Conservation (phyloP, 768 basidiomycete species). For the Cystofilobasidium capitatum region DNA sequence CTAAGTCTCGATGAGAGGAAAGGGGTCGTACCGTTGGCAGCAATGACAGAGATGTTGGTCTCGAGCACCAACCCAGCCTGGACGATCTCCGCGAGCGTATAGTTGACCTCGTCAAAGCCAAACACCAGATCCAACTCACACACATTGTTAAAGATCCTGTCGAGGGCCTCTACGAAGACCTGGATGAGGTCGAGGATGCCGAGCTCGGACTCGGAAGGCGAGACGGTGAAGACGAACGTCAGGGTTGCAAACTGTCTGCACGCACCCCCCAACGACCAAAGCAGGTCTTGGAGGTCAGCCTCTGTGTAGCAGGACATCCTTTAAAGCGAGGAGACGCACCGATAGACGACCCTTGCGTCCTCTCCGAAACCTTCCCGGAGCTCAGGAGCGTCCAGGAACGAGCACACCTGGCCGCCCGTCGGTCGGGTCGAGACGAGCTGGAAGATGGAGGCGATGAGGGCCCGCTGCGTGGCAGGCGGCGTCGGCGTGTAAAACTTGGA, state of each 20-base stretch:
- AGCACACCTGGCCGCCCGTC: slow-evolving; percentile 59
- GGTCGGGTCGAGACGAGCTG: slow-evolving; percentile 74
- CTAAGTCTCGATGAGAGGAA: neutral
- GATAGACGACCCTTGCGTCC: slow-evolving; percentile 26
- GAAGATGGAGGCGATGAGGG: slow-evolving; percentile 77
- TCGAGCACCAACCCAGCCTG: slow-evolving; percentile 94
- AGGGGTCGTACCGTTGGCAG: slow-evolving; percentile 21
- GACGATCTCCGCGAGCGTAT: slow-evolving; percentile 89
- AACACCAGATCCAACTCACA: slow-evolving; percentile 97
- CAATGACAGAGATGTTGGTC: slow-evolving; percentile 43
- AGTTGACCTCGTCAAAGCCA: slow-evolving; percentile 93
- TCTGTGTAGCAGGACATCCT: neutral
- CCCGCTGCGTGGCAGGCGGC: slow-evolving; percentile 33
- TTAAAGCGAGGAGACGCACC: neutral
- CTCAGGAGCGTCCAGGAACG: slow-evolving; percentile 72
- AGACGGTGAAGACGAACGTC: slow-evolving; percentile 62
- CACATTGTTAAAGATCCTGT: slow-evolving; percentile 93
- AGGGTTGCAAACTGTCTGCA: slow-evolving; percentile 30
- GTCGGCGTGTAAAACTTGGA: slow-evolving; percentile 41
- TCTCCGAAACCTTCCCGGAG: slow-evolving; percentile 24
- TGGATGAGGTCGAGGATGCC: slow-evolving; percentile 94
- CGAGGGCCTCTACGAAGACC: slow-evolving; percentile 94
- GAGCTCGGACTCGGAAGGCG: slow-evolving; percentile 89
- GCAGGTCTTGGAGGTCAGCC: neutral
- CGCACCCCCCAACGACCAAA: neutral